Base-by-base conservation (phyloP, 805 yeast species). In the Maudiozyma saulgeensis region DNA sequence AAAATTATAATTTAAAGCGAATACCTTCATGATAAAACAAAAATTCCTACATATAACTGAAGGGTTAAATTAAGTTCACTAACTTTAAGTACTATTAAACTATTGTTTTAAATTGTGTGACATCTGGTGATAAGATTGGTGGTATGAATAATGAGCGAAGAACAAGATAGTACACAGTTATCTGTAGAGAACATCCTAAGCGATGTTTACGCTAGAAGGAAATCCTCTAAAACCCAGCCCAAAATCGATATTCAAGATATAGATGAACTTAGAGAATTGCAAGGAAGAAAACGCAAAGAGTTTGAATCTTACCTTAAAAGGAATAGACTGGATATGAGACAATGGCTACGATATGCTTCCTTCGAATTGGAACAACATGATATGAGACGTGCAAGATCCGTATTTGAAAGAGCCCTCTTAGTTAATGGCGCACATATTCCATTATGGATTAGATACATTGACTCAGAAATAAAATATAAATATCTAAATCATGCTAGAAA, bases 281-380 rank as follows among this genome's bases (percentile, higher is more conserved):
- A 88, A 62, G 74, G 84, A 25, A 71, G 89, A 25, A 87, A 85
- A 56, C 71, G 99, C 52, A 75, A 77, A 34, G 96, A 87, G 56
- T 91, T 73, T 62, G 98, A 93, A 67, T 82, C 82, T 55, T 95
- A 90, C n/a, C 68, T 93, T 47, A 79, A 93, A 56, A 76, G 93
- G 56, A 91, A 91, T 62, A 70, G 96, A 51, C 76, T 84, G 35
- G 89, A 88, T 59, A 74, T 78, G 59, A 84, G 87, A 1, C 96
- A 89, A 62, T 93, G 98, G 96, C 74, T 87, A 62, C 72, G 96
- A 49, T 93, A 91, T 64, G 98, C 96, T 0, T 78, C 77, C 51
- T 87, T 89, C 78, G 99, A 91, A 66, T 64, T 82, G 4, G 84
- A 84, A 5, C 91, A 87, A 56, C 83, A 80, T 51, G 96, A 91